Percentiles rank a stretch among this genome's conserved stretches.
These are phyloP conservation scores for Wickerhamiella galacta DNA, from an alignment of 805 yeast genomes.

Conservation along the genomic window DNA sequence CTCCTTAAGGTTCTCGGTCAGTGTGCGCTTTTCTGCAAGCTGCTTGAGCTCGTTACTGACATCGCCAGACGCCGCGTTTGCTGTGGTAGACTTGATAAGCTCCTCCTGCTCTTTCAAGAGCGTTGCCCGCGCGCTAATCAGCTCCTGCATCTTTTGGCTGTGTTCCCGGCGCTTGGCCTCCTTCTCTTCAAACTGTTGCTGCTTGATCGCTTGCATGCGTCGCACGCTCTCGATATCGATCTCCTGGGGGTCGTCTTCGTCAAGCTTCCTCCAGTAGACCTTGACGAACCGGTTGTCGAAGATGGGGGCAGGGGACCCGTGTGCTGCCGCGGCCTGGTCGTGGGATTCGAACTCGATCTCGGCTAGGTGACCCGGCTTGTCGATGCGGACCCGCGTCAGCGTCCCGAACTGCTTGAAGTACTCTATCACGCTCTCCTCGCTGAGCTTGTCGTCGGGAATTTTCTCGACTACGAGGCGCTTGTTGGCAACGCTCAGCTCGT, in stretches of 20 bases:
- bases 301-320: slow-evolving; percentile 28
- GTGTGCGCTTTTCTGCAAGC: slow-evolving; percentile 9
- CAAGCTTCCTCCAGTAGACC: slow-evolving; percentile 26
- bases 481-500: slow-evolving; percentile 18
- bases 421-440: slow-evolving; percentile 20
- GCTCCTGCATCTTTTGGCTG: slow-evolving; percentile 20
- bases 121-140: slow-evolving; percentile 23
- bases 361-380: slow-evolving; percentile 20
- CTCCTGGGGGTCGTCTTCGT: slow-evolving; percentile 11
- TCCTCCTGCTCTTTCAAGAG: slow-evolving; percentile 24
- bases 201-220: slow-evolving; percentile 25
- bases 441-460: slow-evolving; percentile 28
- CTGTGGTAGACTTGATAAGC: slow-evolving; percentile 21
- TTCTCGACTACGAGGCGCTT: slow-evolving; percentile 26
- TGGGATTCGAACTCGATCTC: slow-evolving; percentile 26
- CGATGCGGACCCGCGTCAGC: slow-evolving; percentile 19
- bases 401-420: slow-evolving; percentile 30
- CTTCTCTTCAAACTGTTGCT: slow-evolving; percentile 27
- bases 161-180: slow-evolving; percentile 22
- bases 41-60: slow-evolving; percentile 5
- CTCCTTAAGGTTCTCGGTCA: slow-evolving; percentile 18
- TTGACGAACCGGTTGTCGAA: slow-evolving; percentile 35
- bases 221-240: slow-evolving; percentile 26
- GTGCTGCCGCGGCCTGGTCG: slow-evolving; percentile 28
- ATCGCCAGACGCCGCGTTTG: slow-evolving; percentile 10